Evolutionary conservation across 306 rosid genomes (phyloP), one percentile per base, ranked within the genome.

Genomic region (Cicer yamashitae): DNA sequence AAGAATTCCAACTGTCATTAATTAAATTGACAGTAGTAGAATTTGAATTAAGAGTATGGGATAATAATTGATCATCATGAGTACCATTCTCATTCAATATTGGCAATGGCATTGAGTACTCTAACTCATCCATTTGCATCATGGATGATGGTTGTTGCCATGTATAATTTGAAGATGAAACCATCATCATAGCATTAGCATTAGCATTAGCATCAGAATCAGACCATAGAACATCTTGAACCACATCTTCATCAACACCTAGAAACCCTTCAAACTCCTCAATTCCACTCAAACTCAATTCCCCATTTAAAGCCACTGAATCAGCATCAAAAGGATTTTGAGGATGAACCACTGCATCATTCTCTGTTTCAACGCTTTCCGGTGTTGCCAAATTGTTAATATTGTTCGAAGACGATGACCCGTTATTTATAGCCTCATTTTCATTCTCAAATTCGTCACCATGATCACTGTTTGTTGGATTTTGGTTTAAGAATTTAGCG

Each of bases 401-500:
- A 7, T 82, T 68, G 25, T 81, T 76, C 15, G 84, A 76, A 40
- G 56, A 47, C 0, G 82, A 45, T 0, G 80, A 70, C 0, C 10
- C 17, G 7, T 2, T 34, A 12, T 59, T 34, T 7, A 7, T 41
- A 41, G 2, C 10, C 9, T 41, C 45, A 13, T 1, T 1, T 44
- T 60, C 44, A 58, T 37, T 67, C 57, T 64, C 76, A 6, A 64
- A 46, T 12, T 80, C 81, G 4, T 67, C 85, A 17, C 57, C 77
- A 6, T 7, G 40, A 6, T 6, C 40, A 58, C 3, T 12, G 8
- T 2, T 8, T 5, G 7, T 74, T 3, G 82, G 44, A 18, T 81
- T 74, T 18, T 84, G 84, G 85, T 82, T 84, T 85, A 94, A 73
- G 85, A 84, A 94, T 7, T 84, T 82, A 0, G 97, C 96, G 10